Conservation (phyloP, 164 flowering plant species). For the Warburgia ugandensis region DNA sequence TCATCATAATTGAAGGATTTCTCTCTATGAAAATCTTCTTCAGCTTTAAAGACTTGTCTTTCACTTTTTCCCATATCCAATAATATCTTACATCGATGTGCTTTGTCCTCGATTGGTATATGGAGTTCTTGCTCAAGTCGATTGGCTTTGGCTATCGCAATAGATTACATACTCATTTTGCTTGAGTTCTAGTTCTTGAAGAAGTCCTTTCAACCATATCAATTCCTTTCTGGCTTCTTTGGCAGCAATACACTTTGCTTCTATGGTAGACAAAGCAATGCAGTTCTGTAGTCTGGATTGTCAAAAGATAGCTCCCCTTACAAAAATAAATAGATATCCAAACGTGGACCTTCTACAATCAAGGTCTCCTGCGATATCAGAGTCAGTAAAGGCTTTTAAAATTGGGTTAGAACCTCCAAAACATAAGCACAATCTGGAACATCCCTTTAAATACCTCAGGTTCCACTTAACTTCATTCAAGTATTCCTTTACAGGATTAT, state of each 20-base stretch:
- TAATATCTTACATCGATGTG: no score
- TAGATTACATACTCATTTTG: not conserved
- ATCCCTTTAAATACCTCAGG: not conserved
- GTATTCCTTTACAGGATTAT: slow-evolving; percentile 6
- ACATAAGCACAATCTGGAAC: not conserved
- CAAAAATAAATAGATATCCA: slow-evolving; percentile 3
- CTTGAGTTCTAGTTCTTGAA: slow-evolving; percentile 3
- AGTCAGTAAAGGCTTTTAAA: no score
- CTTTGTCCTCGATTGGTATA: not conserved
- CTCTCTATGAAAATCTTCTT: no score
- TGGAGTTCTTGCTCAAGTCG: slow-evolving; percentile 2
- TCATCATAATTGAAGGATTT: not conserved
- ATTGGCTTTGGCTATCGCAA: slow-evolving; percentile 1
- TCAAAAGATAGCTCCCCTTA: slow-evolving; percentile 4
- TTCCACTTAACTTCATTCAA: slow-evolving; percentile 4
- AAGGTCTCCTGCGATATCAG: no score
- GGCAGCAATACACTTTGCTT: no score
- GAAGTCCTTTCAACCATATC: no score
- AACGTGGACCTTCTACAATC: slow-evolving; percentile 6
- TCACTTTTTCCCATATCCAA: no score
- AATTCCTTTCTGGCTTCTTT: no score
- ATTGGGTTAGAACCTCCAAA: not conserved
- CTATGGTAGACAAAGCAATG: slow-evolving; percentile 2
- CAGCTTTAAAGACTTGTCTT: no score
- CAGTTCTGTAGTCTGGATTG: slow-evolving; percentile 3